Conservation (phyloP, 1,284 basidiomycete genomes). For the Tetrapyrgos nigripes region DNA sequence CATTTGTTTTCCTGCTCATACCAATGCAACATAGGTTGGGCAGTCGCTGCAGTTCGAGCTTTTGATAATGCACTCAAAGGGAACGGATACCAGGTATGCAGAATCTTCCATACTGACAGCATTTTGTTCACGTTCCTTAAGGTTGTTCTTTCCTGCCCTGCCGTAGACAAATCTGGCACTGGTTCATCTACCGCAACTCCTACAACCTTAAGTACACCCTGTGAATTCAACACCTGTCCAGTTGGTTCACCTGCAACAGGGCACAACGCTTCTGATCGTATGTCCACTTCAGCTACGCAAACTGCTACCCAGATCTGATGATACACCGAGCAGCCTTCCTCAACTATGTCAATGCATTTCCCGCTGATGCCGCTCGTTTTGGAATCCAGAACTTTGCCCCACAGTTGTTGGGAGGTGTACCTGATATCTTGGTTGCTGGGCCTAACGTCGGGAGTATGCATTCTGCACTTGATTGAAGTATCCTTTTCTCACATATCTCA, state of each 20-base stretch:
- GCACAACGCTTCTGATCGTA: constrained; percentile 41
- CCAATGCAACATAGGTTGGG: constrained; percentile 36
- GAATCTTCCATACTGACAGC: background rate
- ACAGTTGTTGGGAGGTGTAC: constrained; percentile 37
- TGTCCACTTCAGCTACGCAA: too few species aligned
- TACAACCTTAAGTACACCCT: constrained; percentile 33
- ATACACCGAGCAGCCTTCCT: constrained; percentile 30
- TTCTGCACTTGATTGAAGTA: background rate
- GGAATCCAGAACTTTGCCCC: constrained; percentile 45
- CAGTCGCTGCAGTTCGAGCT: constrained; percentile 43
- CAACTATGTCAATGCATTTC: constrained; percentile 35
- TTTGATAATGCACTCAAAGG: constrained; percentile 37
- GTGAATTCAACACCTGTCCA: constrained; percentile 46
- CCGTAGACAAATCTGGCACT: constrained; percentile 44
- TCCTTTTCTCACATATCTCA: too few species aligned
- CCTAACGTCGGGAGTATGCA: constrained; percentile 47
- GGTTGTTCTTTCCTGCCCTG: constrained; percentile 45
- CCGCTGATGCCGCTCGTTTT: constrained; percentile 40
- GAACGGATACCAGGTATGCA: constrained; percentile 37
- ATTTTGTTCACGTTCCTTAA: constrained; percentile 14
- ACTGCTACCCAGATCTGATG: too few species aligned
- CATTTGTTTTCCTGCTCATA: background rate
- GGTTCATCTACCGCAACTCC: constrained; percentile 34
- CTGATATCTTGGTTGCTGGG: constrained; percentile 49
- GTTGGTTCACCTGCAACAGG: constrained; percentile 44